Percentiles rank a stretch among this genome's conserved stretches.
Evolutionary conservation across 2,329 filamentous ascomycete genomes (phyloP).

Genomic region (Knoxdaviesia capensis): DNA sequence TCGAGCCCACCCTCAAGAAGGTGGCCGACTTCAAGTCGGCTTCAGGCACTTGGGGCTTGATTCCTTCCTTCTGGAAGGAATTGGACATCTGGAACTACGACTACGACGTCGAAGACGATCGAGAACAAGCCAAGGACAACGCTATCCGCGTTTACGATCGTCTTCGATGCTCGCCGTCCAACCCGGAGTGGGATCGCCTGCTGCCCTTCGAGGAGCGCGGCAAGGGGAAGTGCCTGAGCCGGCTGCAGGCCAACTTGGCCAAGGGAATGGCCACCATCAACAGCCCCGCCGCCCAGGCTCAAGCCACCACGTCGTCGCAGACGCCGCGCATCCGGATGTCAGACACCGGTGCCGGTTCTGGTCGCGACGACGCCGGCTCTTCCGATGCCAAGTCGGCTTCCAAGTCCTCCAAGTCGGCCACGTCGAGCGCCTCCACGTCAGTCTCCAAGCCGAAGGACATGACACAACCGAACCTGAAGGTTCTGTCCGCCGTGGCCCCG

Average conservation of each 20-base stretch:
- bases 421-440: too few species aligned
- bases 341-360: too few species aligned
- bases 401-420: too few species aligned
- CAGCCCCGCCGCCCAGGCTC: too few species aligned
- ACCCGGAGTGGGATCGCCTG: constrained; percentile 41
- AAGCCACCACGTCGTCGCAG: too few species aligned
- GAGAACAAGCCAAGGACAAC: constrained; percentile 39
- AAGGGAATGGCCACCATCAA: too few species aligned
- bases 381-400: background rate
- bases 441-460: too few species aligned
- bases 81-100: constrained; percentile 43
- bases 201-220: constrained; percentile 35
- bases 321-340: too few species aligned
- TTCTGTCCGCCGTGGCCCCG: too few species aligned
- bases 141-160: constrained; percentile 39
- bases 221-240: constrained; percentile 35
- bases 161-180: constrained; percentile 31
- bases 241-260: constrained; percentile 36
- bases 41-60: constrained; percentile 31
- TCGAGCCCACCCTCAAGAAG: constrained; percentile 33
- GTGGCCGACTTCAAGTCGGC: constrained; percentile 30
- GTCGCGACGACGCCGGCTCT: too few species aligned
- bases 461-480: too few species aligned
- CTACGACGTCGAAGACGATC: constrained; percentile 30
- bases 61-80: constrained; percentile 39